These are phyloP conservation scores for Globisporangium mamillatum DNA, from an alignment of 352 stramenopile species.

Conservation along the genomic window DNA sequence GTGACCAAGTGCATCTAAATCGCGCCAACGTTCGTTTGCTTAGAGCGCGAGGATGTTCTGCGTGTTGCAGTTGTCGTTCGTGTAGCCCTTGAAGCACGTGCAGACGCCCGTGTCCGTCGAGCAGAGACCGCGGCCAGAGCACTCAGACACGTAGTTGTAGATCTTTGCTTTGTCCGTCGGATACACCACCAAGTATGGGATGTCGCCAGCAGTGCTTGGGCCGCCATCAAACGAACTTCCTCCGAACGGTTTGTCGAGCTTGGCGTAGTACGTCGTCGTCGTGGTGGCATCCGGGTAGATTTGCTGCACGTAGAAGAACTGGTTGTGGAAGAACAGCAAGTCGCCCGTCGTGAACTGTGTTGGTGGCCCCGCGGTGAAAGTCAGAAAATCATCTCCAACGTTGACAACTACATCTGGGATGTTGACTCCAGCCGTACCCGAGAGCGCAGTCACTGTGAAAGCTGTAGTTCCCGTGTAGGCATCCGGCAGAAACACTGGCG, in stretches of 20 bases:
- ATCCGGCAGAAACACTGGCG: slow-evolving; percentile 20
- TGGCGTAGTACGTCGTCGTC: slow-evolving; percentile 13
- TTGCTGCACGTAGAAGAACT: slow-evolving; percentile 45
- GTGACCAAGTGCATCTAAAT: not conserved
- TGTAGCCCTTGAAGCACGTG: slow-evolving; percentile 89
- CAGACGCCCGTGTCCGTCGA: slow-evolving; percentile 63
- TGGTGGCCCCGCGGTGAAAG: slow-evolving; percentile 7
- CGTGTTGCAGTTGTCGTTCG: slow-evolving; percentile 82
- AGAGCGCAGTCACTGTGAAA: slow-evolving; percentile 15
- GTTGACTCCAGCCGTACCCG: not conserved
- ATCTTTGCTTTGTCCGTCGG: slow-evolving; percentile 25
- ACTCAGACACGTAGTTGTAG: slow-evolving; percentile 75
- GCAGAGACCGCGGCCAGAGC: slow-evolving; percentile 75
- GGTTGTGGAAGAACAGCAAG: slow-evolving; percentile 59
- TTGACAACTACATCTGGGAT: not conserved
- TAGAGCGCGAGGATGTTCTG: slow-evolving; percentile 81
- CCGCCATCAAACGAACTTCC: slow-evolving; percentile 30
- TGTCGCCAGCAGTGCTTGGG: not conserved
- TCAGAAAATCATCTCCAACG: slow-evolving; percentile 20
- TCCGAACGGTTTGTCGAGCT: slow-evolving; percentile 46
- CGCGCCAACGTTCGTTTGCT: not conserved
- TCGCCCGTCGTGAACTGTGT: slow-evolving; percentile 17
- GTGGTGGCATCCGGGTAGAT: not conserved
- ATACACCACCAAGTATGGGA: slow-evolving; percentile 32
- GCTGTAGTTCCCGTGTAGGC: not conserved